Base-by-base conservation (phyloP, 768 basidiomycete species). In the Lentinus brumalis region DNA sequence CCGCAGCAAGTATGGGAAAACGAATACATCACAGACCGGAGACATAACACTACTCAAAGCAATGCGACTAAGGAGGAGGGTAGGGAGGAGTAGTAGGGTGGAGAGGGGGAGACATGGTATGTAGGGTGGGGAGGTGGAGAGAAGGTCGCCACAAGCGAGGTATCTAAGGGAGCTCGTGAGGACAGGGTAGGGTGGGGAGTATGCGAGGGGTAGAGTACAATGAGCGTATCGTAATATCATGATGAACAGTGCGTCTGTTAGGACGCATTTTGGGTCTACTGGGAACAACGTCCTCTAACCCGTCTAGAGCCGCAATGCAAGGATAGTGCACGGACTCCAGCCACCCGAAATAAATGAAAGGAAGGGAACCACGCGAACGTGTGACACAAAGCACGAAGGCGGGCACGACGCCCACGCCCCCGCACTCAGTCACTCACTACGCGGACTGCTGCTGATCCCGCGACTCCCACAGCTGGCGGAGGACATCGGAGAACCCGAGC, bases 401-500 rank as follows among this genome's bases (percentile, higher is more conserved):
- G 29, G 58, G 12, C 31, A 50, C 54, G 53, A 60, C 44, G 61
- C 41, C 54, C 21, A 44, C 41, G 41, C 44, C 21, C 8, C 14
- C n/a, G 4, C 35, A 46, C 53, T 61, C 63, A 53, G 21, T 26
- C 46, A 57, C 59, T 56, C 75, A 64, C 49, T 73, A 62, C 56
- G 67, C 35, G 35, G 35, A 71, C n/a, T 73, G 71, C 64, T 76
- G 77, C 44, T 76, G 71, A 67, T 90, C 84, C 63, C 88, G 83
- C 69, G 87, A 79, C 67, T 93, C 90, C 86, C 88, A 87, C 71
- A 96, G 73, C 62, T 83, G 83, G 67, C 88, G 80, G 64, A 97
- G 75, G 32, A 98, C 94, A 70, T 94, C 91, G 46, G 93, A 91
- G 74, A 98, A 96, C 26, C 89, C 96, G 54, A 88, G 76, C 74